Base-by-base conservation (phyloP, 1,284 basidiomycete species). In the Pseudozyma hubeiensis region DNA sequence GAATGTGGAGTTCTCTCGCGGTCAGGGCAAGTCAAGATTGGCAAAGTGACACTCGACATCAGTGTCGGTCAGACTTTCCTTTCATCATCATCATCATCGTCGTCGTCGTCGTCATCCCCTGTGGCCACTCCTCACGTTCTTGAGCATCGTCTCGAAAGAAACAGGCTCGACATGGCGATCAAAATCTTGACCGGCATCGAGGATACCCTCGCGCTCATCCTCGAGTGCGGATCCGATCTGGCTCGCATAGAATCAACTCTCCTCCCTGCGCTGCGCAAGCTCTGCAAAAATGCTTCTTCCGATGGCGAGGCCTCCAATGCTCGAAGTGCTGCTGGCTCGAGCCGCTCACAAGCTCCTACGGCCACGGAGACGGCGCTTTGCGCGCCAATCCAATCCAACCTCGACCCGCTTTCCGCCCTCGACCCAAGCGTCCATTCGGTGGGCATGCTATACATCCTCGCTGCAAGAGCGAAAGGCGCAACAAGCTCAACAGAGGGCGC, bases 381-480 rank as follows among this genome's bases (percentile, higher is more conserved):
- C 44, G 29, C 58, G 10, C 58, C 62, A 1, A 54, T 74, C 34
- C 59, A 70, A 31, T 57, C 35, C 43, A 64, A 64, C 34, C 49
- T 65, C 13, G 70, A 77, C 46, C 71, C 75, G 2, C 64, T 77
- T 34, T 53, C 53, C 3, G 55, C 54, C 14, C 70, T 77, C 51
- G 52, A 73, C 41, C 76, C 76, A n/a, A 46, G 64, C 35, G 37
- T 45, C 2, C 69, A 76, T 53, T 63, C 69, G 16, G 24, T 73
- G 5, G 65, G 70, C 35, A 59, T 73, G 64, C 64, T 78, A 31
- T 70, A 69, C 73, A 64, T 78, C 52, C 69, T 78, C 48, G 53
- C 64, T 43, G 64, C 64, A 5, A 52, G 56, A 47, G 53, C 51
- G 1, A 61, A 51, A 8, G 61, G 68, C 24, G 17, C 56, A 4